These are phyloP conservation scores for Russula brevipes DNA, from an alignment of 768 basidiomycete species.

Conservation along the genomic window DNA sequence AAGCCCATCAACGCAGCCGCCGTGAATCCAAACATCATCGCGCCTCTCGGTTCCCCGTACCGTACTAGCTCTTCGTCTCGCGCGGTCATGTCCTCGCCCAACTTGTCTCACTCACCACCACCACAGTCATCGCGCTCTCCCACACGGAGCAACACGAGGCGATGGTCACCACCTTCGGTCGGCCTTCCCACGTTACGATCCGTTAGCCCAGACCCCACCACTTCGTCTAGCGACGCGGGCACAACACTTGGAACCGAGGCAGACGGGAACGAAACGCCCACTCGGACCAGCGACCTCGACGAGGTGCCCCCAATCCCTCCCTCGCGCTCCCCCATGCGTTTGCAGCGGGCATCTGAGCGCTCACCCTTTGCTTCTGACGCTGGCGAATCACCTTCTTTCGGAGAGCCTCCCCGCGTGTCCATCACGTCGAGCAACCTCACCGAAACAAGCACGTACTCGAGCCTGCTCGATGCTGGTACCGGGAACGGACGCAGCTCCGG, in stretches of 20 bases:
- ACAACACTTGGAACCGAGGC: constrained; percentile 30
- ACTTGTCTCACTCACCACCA: constrained; percentile 39
- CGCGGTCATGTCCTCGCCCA: constrained; percentile 58
- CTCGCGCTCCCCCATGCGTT: constrained; percentile 51
- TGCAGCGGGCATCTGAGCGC: constrained; percentile 33
- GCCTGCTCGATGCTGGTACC: constrained; percentile 46
- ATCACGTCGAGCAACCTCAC: constrained; percentile 58
- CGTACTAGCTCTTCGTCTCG: constrained; percentile 33
- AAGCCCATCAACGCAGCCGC: constrained; percentile 33
- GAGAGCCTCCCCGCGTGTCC: constrained; percentile 25
- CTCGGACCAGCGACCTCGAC: constrained; percentile 33
- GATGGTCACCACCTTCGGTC: constrained; percentile 5
- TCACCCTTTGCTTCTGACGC: not conserved
- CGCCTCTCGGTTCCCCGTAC: constrained; percentile 12
- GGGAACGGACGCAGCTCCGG: constrained; percentile 34
- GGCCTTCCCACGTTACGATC: constrained; percentile 19
- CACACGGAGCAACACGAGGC: constrained; percentile 26
- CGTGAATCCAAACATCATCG: constrained; percentile 33
- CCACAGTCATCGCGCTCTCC: not conserved
- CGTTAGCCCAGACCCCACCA: constrained; percentile 12
- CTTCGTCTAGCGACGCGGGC: constrained; percentile 25
- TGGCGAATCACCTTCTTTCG: constrained; percentile 11
- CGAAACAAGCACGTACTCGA: constrained; percentile 53
- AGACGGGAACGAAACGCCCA: constrained; percentile 21
- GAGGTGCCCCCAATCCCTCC: constrained; percentile 39